Conservation (phyloP, 345 rosid species). For the Lumnitzera littorea region DNA sequence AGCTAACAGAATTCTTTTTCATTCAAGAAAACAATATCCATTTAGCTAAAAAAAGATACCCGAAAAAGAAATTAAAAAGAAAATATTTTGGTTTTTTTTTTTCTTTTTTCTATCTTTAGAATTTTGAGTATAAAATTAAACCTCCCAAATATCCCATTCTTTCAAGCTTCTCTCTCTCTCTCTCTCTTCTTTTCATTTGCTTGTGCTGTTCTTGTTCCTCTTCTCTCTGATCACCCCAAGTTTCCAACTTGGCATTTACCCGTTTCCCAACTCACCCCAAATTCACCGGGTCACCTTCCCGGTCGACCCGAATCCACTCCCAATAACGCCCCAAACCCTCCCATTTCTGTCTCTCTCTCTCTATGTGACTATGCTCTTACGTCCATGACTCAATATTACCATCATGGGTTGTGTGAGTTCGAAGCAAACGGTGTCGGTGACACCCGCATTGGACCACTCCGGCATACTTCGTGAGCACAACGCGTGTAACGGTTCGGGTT, state of each 20-base stretch:
- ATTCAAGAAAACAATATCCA: too few species aligned
- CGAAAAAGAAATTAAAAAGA: too few species aligned
- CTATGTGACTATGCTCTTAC: too few species aligned
- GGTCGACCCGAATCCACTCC: conserved; percentile 2
- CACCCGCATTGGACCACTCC: conserved; percentile 78
- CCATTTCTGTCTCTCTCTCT: too few species aligned
- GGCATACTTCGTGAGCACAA: conserved; percentile 32
- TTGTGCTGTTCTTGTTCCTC: background rate
- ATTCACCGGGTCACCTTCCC: too few species aligned
- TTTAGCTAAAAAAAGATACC: too few species aligned
- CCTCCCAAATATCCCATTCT: background rate
- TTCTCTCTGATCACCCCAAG: background rate
- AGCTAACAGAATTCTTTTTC: too few species aligned
- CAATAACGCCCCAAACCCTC: too few species aligned
- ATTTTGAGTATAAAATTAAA: too few species aligned
- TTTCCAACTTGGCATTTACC: background rate
- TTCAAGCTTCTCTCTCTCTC: conserved; percentile 14
- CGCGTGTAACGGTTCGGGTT: conserved; percentile 18
- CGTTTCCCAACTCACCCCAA: background rate
- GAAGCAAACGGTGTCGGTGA: conserved; percentile 86
- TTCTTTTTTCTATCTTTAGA: too few species aligned
- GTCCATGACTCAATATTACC: background rate
- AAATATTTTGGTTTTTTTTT: too few species aligned
- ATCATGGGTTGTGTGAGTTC: conserved; percentile 94
- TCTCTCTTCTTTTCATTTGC: background rate